Evolutionary conservation across 805 yeast species (phyloP).

Genomic region (Candida alai): DNA sequence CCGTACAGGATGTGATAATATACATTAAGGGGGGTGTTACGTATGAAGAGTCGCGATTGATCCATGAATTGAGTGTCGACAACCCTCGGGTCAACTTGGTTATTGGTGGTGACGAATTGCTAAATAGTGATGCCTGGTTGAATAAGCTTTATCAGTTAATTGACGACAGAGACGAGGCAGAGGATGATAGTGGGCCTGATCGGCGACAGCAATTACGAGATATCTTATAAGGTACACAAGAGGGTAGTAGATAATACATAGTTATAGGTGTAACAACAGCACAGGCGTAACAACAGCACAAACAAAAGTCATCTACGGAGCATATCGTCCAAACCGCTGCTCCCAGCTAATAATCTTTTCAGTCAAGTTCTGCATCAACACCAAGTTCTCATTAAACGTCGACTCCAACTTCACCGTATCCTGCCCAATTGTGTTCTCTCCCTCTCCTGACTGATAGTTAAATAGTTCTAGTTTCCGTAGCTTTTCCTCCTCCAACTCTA

Average conservation of each 20-base stretch:
- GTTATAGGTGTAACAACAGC: not conserved
- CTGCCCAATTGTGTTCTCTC: conserved; percentile 11
- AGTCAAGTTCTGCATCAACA: conserved; percentile 69
- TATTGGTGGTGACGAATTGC: conserved; percentile 62
- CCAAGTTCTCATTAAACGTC: conserved; percentile 56
- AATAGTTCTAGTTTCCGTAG: conserved; percentile 49
- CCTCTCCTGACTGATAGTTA: conserved; percentile 36
- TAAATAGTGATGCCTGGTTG: conserved; percentile 36
- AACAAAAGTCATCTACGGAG: conserved; percentile 21
- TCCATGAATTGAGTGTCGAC: conserved; percentile 60
- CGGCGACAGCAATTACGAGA: conserved; percentile 39
- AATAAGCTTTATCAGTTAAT: conserved; percentile 28
- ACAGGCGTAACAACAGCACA: not conserved
- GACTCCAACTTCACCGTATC: conserved; percentile 30
- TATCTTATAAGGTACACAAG: conserved; percentile 18
- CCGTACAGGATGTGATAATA: conserved; percentile 63
- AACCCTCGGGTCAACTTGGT: conserved; percentile 59
- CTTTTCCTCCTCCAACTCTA: conserved; percentile 75
- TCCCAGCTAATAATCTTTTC: conserved; percentile 77
- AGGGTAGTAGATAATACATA: conserved; percentile 3
- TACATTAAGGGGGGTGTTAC: conserved; percentile 87
- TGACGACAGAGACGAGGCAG: conserved; percentile 6
- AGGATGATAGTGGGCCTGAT: conserved; percentile 3
- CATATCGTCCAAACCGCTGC: conserved; percentile 56
- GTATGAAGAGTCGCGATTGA: conserved; percentile 83